Base-by-base conservation (phyloP, 2,329 filamentous ascomycete genomes). In the Leptographium lundbergii region DNA sequence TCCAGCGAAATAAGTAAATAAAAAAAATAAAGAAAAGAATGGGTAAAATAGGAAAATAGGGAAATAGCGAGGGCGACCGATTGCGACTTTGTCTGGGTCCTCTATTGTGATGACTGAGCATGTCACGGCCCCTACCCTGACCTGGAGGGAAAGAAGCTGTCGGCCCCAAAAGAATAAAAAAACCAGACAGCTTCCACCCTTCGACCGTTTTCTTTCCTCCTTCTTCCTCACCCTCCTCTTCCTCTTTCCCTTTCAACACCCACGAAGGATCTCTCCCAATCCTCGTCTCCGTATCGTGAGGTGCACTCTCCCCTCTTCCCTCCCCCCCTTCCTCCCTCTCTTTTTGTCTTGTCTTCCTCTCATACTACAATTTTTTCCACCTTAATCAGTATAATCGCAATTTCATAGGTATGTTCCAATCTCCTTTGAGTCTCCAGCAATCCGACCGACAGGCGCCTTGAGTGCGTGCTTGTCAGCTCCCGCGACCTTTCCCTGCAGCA, bases 271-370 rank as follows among this genome's bases (percentile, higher is more conserved):
- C 66, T 55, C 70, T 67, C 70, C 59, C 62, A 58, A 61, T 63
- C 63, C 61, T 64, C 63, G 69, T 73, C 69, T 70, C 73, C 72
- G 74, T 66, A 68, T 76, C 75, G 76, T 79, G 77, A 65, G 63
- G 63, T 63, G 64, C 63, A 62, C 63, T 63, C 54, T 59, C 60
- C 60, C 61, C 61, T 61, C 60, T 58, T 57, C 45, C 42, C 50
- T 45, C 57, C 54, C 50, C 52, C 42, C 45, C 11, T n/a, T 57
- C 54, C 29, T 53, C 39, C 14, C 19, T 57, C 57, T 59, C 51
- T 27, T 34, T 34, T 34, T 34, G n/a, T 29, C 56, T 50, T 48
- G 59, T 51, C 58, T 56, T 59, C 59, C 57, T 56, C 48, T 56
- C 48, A 51, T 58, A 29, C 25, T 34, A 34, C 32, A 32, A 14